Percentiles rank a stretch among this genome's conserved stretches.
phyloP scores from a whole-genome alignment of 225 moss, liverwort and hornwort species.

The Antitrichia curtipendula region DNA sequence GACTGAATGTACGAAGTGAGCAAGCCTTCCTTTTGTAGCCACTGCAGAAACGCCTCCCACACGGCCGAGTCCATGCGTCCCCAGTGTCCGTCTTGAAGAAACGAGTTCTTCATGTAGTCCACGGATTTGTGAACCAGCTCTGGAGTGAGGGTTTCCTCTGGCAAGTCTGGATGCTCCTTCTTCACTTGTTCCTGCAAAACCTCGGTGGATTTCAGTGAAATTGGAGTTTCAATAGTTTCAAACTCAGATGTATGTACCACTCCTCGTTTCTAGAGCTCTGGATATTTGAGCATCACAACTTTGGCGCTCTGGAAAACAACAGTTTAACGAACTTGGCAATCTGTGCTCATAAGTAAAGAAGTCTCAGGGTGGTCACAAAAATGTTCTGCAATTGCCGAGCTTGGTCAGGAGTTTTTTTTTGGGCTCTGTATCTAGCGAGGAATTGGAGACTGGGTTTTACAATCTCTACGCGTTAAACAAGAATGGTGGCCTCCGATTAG shows the following conservation, averaged over 20 bases:
- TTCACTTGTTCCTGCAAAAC: slow-evolving; percentile 14
- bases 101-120: slow-evolving; percentile 15
- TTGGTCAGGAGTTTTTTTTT: neutral
- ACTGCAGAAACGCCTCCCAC: slow-evolving; percentile 48
- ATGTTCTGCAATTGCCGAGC: neutral
- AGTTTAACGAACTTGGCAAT: neutral
- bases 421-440: neutral
- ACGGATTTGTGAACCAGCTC: slow-evolving; percentile 37
- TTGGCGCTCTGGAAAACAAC: neutral
- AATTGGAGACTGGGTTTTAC: neutral
- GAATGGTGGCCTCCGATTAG: neutral
- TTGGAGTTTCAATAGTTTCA: neutral
- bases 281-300: neutral
- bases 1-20: slow-evolving; percentile 50
- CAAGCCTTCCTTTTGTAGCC: slow-evolving; percentile 52
- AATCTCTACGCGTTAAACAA: neutral
- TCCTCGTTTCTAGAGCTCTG: neutral
- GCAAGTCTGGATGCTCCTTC: slow-evolving; percentile 48
- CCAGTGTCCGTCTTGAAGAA: slow-evolving; percentile 37
- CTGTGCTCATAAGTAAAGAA: neutral
- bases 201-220: neutral
- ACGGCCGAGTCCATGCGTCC: slow-evolving; percentile 30
- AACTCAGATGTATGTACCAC: neutral
- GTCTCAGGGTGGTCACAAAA: neutral
- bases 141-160: slow-evolving; percentile 12